phyloP scores from a whole-genome alignment of 768 basidiomycete genomes.

The Asterophora parasitica region DNA sequence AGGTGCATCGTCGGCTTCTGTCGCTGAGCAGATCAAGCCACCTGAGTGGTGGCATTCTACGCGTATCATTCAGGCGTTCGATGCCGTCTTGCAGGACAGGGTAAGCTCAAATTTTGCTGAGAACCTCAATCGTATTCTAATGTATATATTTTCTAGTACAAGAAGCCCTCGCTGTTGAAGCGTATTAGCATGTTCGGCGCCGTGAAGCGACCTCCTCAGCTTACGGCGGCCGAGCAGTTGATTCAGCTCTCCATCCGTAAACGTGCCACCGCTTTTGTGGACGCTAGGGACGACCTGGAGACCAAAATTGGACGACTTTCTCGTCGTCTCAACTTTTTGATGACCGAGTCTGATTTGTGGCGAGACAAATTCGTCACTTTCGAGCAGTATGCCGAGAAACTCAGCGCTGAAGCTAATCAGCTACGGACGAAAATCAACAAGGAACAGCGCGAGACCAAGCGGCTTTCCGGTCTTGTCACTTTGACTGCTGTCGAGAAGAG shows the following conservation, averaged over 20 bases:
- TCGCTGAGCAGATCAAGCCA: conserved; percentile 85
- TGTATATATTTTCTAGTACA: conserved; percentile 48
- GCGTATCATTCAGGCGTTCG: conserved; percentile 86
- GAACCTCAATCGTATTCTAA: not conserved
- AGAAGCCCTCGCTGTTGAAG: conserved; percentile 84
- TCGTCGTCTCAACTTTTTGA: conserved; percentile 82
- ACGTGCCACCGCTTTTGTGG: conserved; percentile 91
- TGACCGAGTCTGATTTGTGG: conserved; percentile 90
- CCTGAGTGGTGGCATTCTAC: conserved; percentile 96
- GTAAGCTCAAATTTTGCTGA: conserved; percentile 30
- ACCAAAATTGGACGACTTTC: conserved; percentile 88
- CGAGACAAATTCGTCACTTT: conserved; percentile 92
- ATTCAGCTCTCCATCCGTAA: conserved; percentile 88
- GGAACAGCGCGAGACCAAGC: conserved; percentile 85
- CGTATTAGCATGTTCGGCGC: conserved; percentile 75
- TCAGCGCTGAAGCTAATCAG: conserved; percentile 82
- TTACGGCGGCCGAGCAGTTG: conserved; percentile 77
- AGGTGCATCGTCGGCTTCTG: conserved; percentile 71
- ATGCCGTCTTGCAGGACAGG: conserved; percentile 80
- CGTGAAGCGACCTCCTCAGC: conserved; percentile 63
- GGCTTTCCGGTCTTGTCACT: conserved; percentile 74
- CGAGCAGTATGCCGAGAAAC: conserved; percentile 89
- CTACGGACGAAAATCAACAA: conserved; percentile 84
- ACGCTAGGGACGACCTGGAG: conserved; percentile 90
- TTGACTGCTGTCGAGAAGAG: conserved; percentile 74